Evolutionary conservation across 2,329 filamentous ascomycete genomes (phyloP), one percentile per base, ranked within the genome.

Genomic region (Fonsecaea multimorphosa): DNA sequence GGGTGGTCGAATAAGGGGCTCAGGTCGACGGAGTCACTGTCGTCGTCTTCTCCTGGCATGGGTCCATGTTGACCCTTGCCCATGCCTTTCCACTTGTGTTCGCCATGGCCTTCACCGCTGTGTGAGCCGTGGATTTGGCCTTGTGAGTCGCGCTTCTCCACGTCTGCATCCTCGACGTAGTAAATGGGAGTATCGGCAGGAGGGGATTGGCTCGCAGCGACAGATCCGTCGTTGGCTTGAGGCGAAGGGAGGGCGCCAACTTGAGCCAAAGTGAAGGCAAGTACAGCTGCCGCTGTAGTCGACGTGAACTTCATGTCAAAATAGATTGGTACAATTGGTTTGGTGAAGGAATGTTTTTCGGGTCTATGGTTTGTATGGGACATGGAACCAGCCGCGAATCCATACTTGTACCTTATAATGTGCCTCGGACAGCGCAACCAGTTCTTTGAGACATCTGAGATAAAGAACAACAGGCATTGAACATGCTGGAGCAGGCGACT

Each of bases 161-260:
- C 12, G 32, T 64, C 24, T 19, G 38, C 36, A 12, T 58, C 40
- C 3, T 64, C 40, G 12, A 22, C 12, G 40, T 61, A 60, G 51
- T 64, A 60, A 27, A 64, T 49, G 8, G 62, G 62, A 44, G 31
- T 29, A 55, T 44, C 34, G 14, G 32, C 19, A 22, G 57, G 36
- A 52, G 54, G 34, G 11, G 46, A 27, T 27, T 19, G 32, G n/a
- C 27, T 34, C 16, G 40, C 52, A 2, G 58, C 16, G 5, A 57
- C 44, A 7, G 53, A 27, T 7, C 36, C 53, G 24, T 32, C 53
- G 54, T 22, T 40, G 38, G 54, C 46, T 54, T 65, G 58, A 46
- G 60, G 61, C 24, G 67, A 63, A 7, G 67, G 67, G 7, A 69
- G 32, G 32, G 67, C 67, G 58, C 64, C 59, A 9, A 36, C 64